phyloP scores from a whole-genome alignment of 257 asterid genomes.

The Solanum pinnatisectum region DNA sequence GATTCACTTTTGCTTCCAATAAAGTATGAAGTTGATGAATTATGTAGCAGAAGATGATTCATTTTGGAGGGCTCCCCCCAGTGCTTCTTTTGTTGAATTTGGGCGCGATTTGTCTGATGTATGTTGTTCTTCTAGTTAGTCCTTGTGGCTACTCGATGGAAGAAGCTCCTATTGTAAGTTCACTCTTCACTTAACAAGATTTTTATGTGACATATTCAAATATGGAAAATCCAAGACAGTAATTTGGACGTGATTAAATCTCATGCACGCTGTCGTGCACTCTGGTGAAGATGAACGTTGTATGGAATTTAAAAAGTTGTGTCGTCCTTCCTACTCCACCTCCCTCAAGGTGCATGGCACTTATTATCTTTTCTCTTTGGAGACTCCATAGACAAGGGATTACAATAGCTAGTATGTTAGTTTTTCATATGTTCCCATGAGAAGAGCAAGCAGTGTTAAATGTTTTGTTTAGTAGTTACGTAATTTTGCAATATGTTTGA shows the following conservation, averaged over 20 bases:
- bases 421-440: not conserved
- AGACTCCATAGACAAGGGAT: too few species aligned
- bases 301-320: too few species aligned
- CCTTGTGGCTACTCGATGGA: slow-evolving; percentile 84
- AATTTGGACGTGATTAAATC: not conserved
- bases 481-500: not conserved
- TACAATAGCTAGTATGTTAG: too few species aligned
- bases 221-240: not conserved
- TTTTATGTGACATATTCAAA: not conserved
- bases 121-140: slow-evolving; percentile 75
- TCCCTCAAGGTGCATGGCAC: too few species aligned
- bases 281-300: not conserved
- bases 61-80: too few species aligned
- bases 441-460: not conserved
- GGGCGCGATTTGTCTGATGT: slow-evolving; percentile 62
- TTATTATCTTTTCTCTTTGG: too few species aligned
- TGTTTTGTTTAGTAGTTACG: not conserved
- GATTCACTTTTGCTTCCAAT: not conserved
- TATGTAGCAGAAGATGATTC: too few species aligned
- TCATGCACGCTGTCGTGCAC: not conserved
- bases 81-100: slow-evolving; percentile 52
- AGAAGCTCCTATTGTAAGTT: slow-evolving; percentile 89
- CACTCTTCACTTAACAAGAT: not conserved
- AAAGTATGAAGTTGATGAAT: not conserved
- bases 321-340: too few species aligned